Evolutionary conservation across 768 basidiomycete genomes (phyloP).

Genomic region (Galerina marginata): DNA sequence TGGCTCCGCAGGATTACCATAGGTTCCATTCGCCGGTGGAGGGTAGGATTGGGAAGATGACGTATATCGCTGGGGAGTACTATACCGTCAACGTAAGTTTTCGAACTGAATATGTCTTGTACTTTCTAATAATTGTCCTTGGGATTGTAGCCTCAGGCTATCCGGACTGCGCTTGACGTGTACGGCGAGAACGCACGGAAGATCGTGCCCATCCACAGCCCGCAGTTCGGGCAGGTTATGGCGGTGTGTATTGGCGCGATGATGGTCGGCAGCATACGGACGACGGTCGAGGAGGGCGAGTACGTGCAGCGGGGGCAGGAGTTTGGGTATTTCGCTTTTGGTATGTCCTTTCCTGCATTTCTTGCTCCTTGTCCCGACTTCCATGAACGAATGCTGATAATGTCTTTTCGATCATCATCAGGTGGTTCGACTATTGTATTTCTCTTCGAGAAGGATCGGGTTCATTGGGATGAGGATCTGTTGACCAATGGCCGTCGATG

Average conservation of each 20-base stretch:
- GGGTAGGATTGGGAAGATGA: constrained; percentile 50
- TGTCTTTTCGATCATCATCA: constrained; percentile 27
- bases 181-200: neutral
- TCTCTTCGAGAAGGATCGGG: constrained; percentile 81
- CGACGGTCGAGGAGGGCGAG: neutral
- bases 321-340: neutral
- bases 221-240: neutral
- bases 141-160: neutral
- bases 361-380: no score
- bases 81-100: constrained; percentile 53
- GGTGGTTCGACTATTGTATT: constrained; percentile 93
- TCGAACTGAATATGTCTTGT: no score
- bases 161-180: neutral
- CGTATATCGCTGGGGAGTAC: constrained; percentile 59
- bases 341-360: no score
- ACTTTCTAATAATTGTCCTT: no score
- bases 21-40: constrained; percentile 78
- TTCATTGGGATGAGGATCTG: constrained; percentile 95
- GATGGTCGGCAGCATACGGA: neutral
- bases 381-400: neutral
- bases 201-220: neutral
- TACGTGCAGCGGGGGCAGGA: neutral
- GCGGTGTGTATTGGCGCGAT: neutral
- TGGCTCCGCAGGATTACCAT: constrained; percentile 84
- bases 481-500: constrained; percentile 80